Conservation (phyloP, 2,329 filamentous ascomycete species). For the Thermothelomyces thermophilus region DNA sequence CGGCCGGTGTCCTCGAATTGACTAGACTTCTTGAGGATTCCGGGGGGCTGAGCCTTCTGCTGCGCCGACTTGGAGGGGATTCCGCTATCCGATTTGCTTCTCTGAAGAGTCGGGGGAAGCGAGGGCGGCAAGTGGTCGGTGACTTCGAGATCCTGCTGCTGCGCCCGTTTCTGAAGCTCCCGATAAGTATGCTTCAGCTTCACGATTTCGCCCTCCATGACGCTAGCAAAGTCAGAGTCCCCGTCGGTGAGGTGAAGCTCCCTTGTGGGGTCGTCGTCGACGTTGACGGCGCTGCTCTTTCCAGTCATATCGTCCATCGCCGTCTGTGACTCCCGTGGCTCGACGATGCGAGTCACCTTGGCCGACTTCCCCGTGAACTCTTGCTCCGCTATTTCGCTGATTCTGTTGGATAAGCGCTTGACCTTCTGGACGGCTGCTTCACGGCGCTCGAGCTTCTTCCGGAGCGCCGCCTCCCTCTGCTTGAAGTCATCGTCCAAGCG, state of each 20-base stretch:
- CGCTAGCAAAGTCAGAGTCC: slow-evolving; percentile 30
- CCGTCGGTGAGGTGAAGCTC: slow-evolving; percentile 32
- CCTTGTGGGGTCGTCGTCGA: slow-evolving; percentile 34
- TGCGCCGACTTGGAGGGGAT: slow-evolving; percentile 14
- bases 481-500: slow-evolving; percentile 24
- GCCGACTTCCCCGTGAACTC: slow-evolving; percentile 26
- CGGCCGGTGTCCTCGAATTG: slow-evolving; percentile 31
- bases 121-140: slow-evolving; percentile 28
- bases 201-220: slow-evolving; percentile 27
- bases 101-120: slow-evolving; percentile 20
- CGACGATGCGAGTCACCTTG: slow-evolving; percentile 31
- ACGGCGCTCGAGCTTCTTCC: slow-evolving; percentile 27
- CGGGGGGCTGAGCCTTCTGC: slow-evolving; percentile 23
- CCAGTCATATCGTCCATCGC: slow-evolving; percentile 29
- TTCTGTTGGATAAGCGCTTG: slow-evolving; percentile 24
- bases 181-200: slow-evolving; percentile 26
- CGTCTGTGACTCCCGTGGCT: slow-evolving; percentile 25
- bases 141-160: slow-evolving; percentile 21
- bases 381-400: slow-evolving; percentile 25
- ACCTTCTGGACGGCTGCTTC: slow-evolving; percentile 28
- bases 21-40: slow-evolving; percentile 33
- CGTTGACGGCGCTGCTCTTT: slow-evolving; percentile 31
- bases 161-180: slow-evolving; percentile 22
- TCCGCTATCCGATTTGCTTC: slow-evolving; percentile 21
- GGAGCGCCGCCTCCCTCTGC: slow-evolving; percentile 23